phyloP scores from a whole-genome alignment of 106 monocot genomes.

The Dendrobium officinale region DNA sequence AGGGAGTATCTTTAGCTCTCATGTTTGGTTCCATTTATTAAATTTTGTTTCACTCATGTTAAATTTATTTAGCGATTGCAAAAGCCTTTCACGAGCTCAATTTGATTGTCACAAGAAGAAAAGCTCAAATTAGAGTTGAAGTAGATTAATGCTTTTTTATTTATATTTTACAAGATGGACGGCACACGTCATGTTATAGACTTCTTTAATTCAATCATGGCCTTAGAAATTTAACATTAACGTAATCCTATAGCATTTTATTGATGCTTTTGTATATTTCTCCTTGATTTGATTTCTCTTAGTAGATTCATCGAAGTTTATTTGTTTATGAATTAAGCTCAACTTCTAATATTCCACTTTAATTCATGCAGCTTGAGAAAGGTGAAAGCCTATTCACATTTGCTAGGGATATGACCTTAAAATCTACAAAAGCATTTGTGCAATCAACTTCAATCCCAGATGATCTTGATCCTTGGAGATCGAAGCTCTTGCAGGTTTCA shows the following conservation, averaged over 20 bases:
- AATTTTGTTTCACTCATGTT: neutral
- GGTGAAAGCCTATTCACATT: constrained; percentile 88
- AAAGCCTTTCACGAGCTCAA: neutral
- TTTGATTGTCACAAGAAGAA: neutral
- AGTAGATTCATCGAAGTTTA: neutral
- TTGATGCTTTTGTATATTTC: neutral
- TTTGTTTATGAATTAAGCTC: neutral
- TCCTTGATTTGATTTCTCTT: neutral
- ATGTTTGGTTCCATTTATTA: neutral
- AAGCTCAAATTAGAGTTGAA: neutral
- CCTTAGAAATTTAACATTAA: neutral
- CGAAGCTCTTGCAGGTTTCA: constrained; percentile 73
- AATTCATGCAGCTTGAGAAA: constrained; percentile 53
- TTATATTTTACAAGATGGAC: neutral
- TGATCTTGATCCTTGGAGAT: constrained; percentile 73
- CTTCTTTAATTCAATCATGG: neutral
- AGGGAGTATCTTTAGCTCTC: neutral
- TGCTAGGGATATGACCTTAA: constrained; percentile 72
- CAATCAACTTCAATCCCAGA: constrained; percentile 46
- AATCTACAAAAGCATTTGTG: constrained; percentile 69
- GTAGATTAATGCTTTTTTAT: neutral
- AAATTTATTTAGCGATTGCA: neutral
- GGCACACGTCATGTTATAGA: neutral
- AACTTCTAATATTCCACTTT: neutral
- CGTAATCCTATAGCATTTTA: neutral